Conservation (phyloP, 2,329 filamentous ascomycete genomes). For the Sporothrix brunneoviolacea region DNA sequence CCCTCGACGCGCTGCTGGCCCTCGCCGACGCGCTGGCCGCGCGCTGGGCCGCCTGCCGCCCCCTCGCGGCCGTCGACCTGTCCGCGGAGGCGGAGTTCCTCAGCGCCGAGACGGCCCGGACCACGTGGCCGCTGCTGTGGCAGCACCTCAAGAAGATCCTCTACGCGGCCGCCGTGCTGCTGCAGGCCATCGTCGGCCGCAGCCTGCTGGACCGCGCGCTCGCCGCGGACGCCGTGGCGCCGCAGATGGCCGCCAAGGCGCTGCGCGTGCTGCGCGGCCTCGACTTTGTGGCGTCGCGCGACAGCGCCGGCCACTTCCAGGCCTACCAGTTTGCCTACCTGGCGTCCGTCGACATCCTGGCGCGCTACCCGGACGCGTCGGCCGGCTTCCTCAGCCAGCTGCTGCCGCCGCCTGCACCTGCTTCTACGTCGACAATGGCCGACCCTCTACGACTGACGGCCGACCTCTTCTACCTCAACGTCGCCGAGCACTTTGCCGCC, state of each 20-base stretch:
- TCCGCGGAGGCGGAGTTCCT: constrained; percentile 53
- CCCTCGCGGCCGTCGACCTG: constrained; percentile 65
- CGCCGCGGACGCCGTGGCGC: constrained; percentile 42
- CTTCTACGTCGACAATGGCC: constrained; percentile 17
- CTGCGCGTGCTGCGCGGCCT: constrained; percentile 69
- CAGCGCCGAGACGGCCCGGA: constrained; percentile 56
- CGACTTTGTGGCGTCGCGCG: constrained; percentile 72
- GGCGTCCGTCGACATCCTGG: constrained; percentile 72
- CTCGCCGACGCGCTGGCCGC: constrained; percentile 62
- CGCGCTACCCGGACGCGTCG: constrained; percentile 59
- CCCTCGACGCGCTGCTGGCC: constrained; percentile 54
- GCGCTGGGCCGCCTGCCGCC: constrained; percentile 64
- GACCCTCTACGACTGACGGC: constrained; percentile 55
- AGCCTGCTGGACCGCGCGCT: constrained; percentile 46
- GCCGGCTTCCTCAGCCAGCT: constrained; percentile 62
- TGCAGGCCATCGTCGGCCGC: constrained; percentile 68
- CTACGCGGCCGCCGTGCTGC: constrained; percentile 66
- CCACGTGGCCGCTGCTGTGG: constrained; percentile 67
- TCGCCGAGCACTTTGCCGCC: constrained; percentile 75
- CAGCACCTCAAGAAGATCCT: constrained; percentile 66
- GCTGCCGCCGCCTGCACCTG: constrained; percentile 36
- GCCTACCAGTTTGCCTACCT: constrained; percentile 81
- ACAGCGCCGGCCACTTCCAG: constrained; percentile 68
- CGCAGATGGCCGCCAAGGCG: constrained; percentile 61
- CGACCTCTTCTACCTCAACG: constrained; percentile 85